Conservation (phyloP, 139 green algal species). For the Zygnema circumcarinatum region DNA sequence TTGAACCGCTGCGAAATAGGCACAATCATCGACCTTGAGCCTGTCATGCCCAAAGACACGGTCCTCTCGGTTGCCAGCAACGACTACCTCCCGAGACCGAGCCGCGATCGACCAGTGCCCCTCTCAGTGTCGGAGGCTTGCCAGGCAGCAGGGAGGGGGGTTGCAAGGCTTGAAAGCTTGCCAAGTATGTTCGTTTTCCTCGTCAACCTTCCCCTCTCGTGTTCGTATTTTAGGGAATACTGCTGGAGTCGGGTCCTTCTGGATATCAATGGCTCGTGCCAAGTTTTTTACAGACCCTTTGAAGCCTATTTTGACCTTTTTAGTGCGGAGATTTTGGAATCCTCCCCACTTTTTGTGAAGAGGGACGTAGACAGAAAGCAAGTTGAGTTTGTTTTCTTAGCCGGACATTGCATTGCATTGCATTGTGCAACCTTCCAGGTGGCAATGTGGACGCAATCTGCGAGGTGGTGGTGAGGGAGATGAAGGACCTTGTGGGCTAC, state of each 20-base stretch:
- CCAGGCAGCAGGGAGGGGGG: neutral
- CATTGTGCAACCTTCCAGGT: too few relatives aligned
- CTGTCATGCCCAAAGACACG: neutral
- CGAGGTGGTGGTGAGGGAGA: slow-evolving; percentile 43
- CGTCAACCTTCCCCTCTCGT: neutral
- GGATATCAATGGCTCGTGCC: too few relatives aligned
- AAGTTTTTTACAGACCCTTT: too few relatives aligned
- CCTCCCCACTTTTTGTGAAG: too few relatives aligned
- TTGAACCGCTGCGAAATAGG: slow-evolving; percentile 27
- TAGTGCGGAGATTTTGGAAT: too few relatives aligned
- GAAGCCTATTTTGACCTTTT: too few relatives aligned
- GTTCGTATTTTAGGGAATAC: neutral
- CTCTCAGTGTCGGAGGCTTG: neutral
- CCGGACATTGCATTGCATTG: too few relatives aligned
- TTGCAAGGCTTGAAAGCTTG: neutral
- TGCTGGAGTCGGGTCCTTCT: too few relatives aligned
- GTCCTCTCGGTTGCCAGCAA: neutral
- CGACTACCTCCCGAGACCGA: neutral
- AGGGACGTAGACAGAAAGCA: too few relatives aligned
- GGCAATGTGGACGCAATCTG: slow-evolving; percentile 36
- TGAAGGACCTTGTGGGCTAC: slow-evolving; percentile 56
- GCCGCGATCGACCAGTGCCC: neutral
- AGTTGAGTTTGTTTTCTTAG: too few relatives aligned
- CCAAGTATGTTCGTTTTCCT: neutral
- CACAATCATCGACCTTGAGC: slow-evolving; percentile 45